Evolutionary conservation across 352 stramenopile genomes (phyloP).

Genomic region (Phytophthora cryptogea): DNA sequence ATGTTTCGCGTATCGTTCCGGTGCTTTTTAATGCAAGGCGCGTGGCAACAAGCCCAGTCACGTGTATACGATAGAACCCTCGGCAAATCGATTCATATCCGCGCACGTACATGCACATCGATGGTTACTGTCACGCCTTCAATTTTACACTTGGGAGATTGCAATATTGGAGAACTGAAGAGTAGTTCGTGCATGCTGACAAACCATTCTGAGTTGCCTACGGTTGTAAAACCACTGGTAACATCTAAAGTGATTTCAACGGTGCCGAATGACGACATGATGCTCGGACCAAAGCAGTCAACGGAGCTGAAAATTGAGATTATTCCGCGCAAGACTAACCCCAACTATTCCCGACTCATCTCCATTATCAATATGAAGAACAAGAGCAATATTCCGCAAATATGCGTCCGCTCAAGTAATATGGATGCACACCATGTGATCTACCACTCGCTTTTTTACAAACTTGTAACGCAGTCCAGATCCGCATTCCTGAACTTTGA

Average conservation of each 20-base stretch:
- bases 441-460: constrained; percentile 92
- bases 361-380: constrained; percentile 90
- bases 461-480: constrained; percentile 81
- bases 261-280: constrained; percentile 88
- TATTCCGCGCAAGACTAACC: constrained; percentile 89
- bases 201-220: constrained; percentile 90
- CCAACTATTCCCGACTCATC: constrained; percentile 88
- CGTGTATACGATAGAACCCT: constrained; percentile 86
- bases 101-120: constrained; percentile 85
- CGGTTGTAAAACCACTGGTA: constrained; percentile 84
- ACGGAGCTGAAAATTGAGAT: constrained; percentile 90
- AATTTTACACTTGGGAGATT: constrained; percentile 86
- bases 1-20: constrained; percentile 88
- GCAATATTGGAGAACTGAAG: constrained; percentile 90
- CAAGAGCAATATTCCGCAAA: constrained; percentile 83
- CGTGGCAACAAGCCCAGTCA: constrained; percentile 86
- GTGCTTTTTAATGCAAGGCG: constrained; percentile 86
- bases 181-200: constrained; percentile 86
- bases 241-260: constrained; percentile 91
- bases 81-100: constrained; percentile 86
- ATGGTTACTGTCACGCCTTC: constrained; percentile 87
- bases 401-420: constrained; percentile 90
- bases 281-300: constrained; percentile 85
- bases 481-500: constrained; percentile 91
- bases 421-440: constrained; percentile 92